Evolutionary conservation across 2,329 filamentous ascomycete species (phyloP), one percentile per base, ranked within the genome.

Genomic region (Catunica adiposa): DNA sequence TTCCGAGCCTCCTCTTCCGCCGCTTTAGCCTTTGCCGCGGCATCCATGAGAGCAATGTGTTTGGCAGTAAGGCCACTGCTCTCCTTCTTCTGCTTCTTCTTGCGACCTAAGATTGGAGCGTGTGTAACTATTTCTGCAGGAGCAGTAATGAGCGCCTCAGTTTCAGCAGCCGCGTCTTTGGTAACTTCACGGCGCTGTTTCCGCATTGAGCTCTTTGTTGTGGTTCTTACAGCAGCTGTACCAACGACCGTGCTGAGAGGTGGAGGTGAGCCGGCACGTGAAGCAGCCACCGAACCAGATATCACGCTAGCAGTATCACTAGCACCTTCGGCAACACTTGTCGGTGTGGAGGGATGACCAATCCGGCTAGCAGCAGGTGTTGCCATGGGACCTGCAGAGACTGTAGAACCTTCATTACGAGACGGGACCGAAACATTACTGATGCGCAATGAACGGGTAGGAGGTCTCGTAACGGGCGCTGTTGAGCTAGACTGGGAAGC

Each of bases 81-180:
- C 62, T 84, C 80, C 68, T 88, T 90, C 73, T 86, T 89, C 65
- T 86, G 79, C 70, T 90, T 92, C 73, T 88, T 90, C 73, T 89
- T 89, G 54, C 86, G 79, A 34, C 84, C 84, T 51, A 88, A 66
- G 42, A 94, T 84, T 0, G 87, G 86, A 6, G 80, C 86, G 61
- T 79, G 76, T 11, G 47, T 51, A 5, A 34, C 29, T 15, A n/a
- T 52, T 60, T 79, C 76, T 53, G 78, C 72, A 11, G 73, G 66
- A 58, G 82, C 80, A 14, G 69, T 63, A 51, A 73, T 72, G 60
- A 76, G 63, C 0, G 69, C 62, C 59, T 79, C 77, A 2, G 68
- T 69, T 17, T 73, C 74, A 2, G 74, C 75, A 56, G 84, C 81
- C 62, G 82, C 79, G 63, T 81, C 84, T 58, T 79, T 71, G 14